Conservation (phyloP, 2,329 filamentous ascomycete species). For the Colletotrichum sp. region DNA sequence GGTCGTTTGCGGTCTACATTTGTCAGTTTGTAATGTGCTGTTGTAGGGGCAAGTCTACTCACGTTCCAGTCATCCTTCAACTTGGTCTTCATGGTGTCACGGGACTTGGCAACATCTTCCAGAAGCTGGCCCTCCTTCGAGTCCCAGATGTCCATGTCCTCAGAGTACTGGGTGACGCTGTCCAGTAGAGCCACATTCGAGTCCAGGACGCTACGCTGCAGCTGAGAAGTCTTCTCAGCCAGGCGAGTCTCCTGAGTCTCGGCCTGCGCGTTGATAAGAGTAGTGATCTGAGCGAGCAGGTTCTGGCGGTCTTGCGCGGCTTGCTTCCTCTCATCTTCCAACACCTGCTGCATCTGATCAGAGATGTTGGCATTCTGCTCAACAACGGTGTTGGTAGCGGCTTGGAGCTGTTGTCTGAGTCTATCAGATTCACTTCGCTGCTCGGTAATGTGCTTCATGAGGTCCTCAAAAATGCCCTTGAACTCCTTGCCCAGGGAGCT, state of each 20-base stretch:
- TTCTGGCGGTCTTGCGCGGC: constrained; percentile 75
- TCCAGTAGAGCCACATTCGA: constrained; percentile 69
- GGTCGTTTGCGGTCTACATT: constrained; percentile 69
- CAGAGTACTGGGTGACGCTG: constrained; percentile 67
- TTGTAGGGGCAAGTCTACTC: constrained; percentile 60
- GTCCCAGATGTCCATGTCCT: constrained; percentile 77
- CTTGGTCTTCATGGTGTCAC: constrained; percentile 79
- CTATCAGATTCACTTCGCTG: constrained; percentile 79
- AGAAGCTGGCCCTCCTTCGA: constrained; percentile 71
- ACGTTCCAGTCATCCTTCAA: constrained; percentile 87
- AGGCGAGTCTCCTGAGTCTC: constrained; percentile 76
- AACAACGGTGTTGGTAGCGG: constrained; percentile 70
- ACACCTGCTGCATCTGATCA: constrained; percentile 66
- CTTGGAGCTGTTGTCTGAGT: constrained; percentile 73
- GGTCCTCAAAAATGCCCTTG: constrained; percentile 81
- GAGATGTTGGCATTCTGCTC: constrained; percentile 72
- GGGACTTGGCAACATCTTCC: constrained; percentile 72
- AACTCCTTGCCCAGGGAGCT: constrained; percentile 83
- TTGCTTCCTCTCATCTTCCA: constrained; percentile 78
- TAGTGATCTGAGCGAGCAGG: constrained; percentile 76
- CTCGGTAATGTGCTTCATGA: constrained; percentile 73
- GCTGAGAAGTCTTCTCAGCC: constrained; percentile 61
- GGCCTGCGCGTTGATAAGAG: constrained; percentile 76
- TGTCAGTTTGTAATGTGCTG: constrained; percentile 45
- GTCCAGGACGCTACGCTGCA: constrained; percentile 68